Evolutionary conservation across 1,284 basidiomycete species (phyloP).

Genomic region (Trichosporon inkin): DNA sequence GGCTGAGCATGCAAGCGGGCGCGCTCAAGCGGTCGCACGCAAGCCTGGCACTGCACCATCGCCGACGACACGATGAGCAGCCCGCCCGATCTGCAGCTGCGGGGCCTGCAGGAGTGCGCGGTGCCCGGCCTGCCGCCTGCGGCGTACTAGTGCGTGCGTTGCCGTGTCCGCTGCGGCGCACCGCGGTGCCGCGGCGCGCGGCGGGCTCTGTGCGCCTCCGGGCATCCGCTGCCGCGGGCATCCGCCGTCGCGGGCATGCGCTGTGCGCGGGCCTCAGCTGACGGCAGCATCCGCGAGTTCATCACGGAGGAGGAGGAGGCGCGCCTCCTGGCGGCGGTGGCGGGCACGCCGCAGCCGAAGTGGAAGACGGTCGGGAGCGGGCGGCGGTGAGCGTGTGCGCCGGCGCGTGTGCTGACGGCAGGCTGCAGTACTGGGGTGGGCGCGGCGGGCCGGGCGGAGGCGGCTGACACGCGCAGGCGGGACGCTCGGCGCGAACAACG

Average conservation of each 20-base stretch:
- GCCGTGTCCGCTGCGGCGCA: too few relatives aligned
- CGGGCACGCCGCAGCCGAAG: conserved; percentile 68
- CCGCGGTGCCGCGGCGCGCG: too few relatives aligned
- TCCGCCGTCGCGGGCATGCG: too few relatives aligned
- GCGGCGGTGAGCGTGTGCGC: conserved; percentile 57
- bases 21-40: neutral
- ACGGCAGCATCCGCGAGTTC: conserved; percentile 70
- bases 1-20: neutral
- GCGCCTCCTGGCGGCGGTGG: conserved; percentile 69
- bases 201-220: too few relatives aligned
- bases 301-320: conserved; percentile 72
- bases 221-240: too few relatives aligned
- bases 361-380: conserved; percentile 76
- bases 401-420: conserved; percentile 35
- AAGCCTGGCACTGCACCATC: neutral
- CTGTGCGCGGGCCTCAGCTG: neutral
- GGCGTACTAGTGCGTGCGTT: conserved; percentile 34
- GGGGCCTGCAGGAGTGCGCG: conserved; percentile 22
- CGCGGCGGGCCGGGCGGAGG: neutral
- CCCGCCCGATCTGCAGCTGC: conserved; percentile 11
- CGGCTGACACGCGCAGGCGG: conserved; percentile 35
- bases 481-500: conserved; percentile 42
- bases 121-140: conserved; percentile 32
- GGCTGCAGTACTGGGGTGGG: conserved; percentile 71
- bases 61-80: neutral